Evolutionary conservation across 176 grass and related monocot genomes (phyloP), one percentile per base, ranked within the genome.

Genomic region (Otatea glauca): DNA sequence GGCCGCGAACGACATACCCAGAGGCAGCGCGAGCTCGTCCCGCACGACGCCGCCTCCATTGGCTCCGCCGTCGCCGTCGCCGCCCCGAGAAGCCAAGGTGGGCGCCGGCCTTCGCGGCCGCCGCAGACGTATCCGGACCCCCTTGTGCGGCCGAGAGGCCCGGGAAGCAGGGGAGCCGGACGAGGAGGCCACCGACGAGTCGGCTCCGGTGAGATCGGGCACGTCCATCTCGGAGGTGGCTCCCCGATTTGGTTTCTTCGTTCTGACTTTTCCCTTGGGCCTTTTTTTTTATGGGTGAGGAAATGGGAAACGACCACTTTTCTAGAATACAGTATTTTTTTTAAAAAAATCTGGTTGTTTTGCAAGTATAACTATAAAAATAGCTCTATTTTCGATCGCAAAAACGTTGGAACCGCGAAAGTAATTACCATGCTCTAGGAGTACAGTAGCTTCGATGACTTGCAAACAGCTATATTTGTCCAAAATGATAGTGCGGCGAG

Each of bases 1-100:
- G 56, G 96, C 93, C 5, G 91, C 93, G 74, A 96, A 96, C 0
- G 93, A 94, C 91, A 98, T 96, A 17, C 96, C 93, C n/a, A 96
- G 80, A 21, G 96, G 93, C 71, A 98, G 88, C 27, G 91, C 93
- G 55, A 98, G 88, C 79, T 96, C 89, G 14, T 88, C 89, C 71
- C 87, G 74, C 2, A 67, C n/a, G 18, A 42, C 75, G 21, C 45
- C 76, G 18, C 65, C 69, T 6, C 60, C 75, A 53, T 47, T 63
- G 2, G 9, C 21, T 1, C 66, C n/a, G n/a, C n/a, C n/a, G n/a
- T n/a, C 71, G n/a, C 70, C 44, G 0, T 50, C 51, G 34, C 60
- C 59, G 1, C 18, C 49, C 54, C 12, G 27, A 25, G 74, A n/a
- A 17, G 68, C 27, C 29, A 54, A 23, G 20, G 48, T 1, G 17